Evolutionary conservation across 176 grass and related monocot species (phyloP).

Genomic region (Pontederia paniculata): DNA sequence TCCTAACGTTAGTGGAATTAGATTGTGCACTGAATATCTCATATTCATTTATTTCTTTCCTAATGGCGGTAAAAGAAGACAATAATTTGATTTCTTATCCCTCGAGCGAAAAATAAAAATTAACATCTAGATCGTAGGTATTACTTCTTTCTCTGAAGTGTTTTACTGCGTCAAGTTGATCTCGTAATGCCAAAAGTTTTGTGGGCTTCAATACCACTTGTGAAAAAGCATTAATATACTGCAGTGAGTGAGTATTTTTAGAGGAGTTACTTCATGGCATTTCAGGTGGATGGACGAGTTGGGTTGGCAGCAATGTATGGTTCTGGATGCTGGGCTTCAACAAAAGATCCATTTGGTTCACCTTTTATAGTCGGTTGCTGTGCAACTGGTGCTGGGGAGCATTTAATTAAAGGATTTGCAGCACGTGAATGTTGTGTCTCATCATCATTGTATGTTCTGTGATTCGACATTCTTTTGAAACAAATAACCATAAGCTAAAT

Average conservation of each 20-base stretch:
- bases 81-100: no score
- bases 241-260: neutral
- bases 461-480: neutral
- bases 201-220: no score
- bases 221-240: neutral
- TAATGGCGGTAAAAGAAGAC: no score
- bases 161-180: no score
- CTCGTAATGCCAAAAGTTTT: no score
- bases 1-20: no score
- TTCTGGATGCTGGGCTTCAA: slow-evolving; percentile 85
- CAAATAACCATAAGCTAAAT: neutral
- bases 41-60: no score
- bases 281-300: slow-evolving; percentile 75
- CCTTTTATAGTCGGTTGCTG: slow-evolving; percentile 58
- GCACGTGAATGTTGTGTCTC: slow-evolving; percentile 83
- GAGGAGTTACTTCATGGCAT: slow-evolving; percentile 6
- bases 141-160: neutral
- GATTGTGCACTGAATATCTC: no score
- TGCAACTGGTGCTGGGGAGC: slow-evolving; percentile 83
- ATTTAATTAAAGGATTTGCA: slow-evolving; percentile 86
- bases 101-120: neutral
- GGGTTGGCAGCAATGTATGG: slow-evolving; percentile 97
- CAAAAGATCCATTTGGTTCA: slow-evolving; percentile 62
- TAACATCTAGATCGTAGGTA: neutral
- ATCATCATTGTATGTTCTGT: slow-evolving; percentile 50